Conservation (phyloP, 495 filamentous ascomycete genomes). For the Penicillium cosmopolitanum region DNA sequence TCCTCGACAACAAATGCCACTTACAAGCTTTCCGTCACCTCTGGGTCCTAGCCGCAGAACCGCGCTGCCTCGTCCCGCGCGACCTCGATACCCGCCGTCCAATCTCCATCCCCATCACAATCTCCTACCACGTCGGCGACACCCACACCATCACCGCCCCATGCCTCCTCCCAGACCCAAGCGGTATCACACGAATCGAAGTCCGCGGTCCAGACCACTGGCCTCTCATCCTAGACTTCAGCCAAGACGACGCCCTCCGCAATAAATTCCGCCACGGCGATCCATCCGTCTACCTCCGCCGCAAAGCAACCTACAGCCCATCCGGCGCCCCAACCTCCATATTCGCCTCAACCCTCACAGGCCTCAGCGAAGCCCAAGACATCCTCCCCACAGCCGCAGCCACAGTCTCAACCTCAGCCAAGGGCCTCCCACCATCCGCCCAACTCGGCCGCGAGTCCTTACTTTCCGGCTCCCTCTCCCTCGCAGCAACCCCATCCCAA, state of each 20-base stretch:
- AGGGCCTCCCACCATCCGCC: conserved; percentile 36
- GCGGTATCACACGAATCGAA: conserved; percentile 65
- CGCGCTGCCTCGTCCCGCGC: conserved; percentile 81
- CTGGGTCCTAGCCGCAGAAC: conserved; percentile 92
- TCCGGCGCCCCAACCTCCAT: conserved; percentile 60
- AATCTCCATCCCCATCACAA: conserved; percentile 68
- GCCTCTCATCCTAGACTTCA: conserved; percentile 82
- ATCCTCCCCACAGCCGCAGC: conserved; percentile 37
- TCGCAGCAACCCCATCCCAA: conserved; percentile 43
- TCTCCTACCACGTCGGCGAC: conserved; percentile 55
- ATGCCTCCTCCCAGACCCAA: conserved; percentile 82
- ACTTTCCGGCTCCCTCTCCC: conserved; percentile 25
- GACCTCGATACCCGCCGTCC: conserved; percentile 83
- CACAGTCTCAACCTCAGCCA: conserved; percentile 30
- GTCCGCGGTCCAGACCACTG: conserved; percentile 78
- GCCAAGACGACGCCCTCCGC: conserved; percentile 60
- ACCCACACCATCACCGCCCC: conserved; percentile 60
- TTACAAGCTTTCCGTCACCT: conserved; percentile 97
- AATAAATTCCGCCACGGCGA: conserved; percentile 68
- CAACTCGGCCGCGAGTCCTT: conserved; percentile 27
- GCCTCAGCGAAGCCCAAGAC: conserved; percentile 46
- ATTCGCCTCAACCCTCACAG: conserved; percentile 73
- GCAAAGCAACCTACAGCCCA: conserved; percentile 69
- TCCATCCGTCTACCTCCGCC: conserved; percentile 79
- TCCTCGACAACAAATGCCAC: conserved; percentile 92